Conservation (phyloP, 2,329 filamentous ascomycete genomes). For the Hypoxylon sp. region DNA sequence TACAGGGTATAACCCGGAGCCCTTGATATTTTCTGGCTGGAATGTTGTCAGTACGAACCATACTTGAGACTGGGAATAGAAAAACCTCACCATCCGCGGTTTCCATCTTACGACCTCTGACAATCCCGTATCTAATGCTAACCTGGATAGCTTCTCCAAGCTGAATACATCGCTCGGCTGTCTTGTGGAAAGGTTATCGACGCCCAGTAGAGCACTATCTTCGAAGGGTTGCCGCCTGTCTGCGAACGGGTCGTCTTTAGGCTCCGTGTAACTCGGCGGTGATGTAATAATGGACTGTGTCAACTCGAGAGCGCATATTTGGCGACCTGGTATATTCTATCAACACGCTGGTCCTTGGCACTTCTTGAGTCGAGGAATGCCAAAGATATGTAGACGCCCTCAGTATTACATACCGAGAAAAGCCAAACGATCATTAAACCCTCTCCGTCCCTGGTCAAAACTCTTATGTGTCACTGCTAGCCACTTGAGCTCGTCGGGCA, state of each 20-base stretch:
- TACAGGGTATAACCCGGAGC: slow-evolving; percentile 80
- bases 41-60: slow-evolving; percentile 36
- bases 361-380: not conserved
- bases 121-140: slow-evolving; percentile 79
- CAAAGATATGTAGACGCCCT: not conserved
- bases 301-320: slow-evolving; percentile 47
- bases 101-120: slow-evolving; percentile 86
- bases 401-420: slow-evolving; percentile 76
- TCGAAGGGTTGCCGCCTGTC: slow-evolving; percentile 73
- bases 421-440: slow-evolving; percentile 94
- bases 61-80: not conserved
- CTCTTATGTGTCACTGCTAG: slow-evolving; percentile 97
- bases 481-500: slow-evolving; percentile 96
- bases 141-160: slow-evolving; percentile 71
- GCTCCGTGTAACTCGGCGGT: slow-evolving; percentile 45
- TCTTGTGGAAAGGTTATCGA: slow-evolving; percentile 75
- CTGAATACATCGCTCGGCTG: slow-evolving; percentile 72
- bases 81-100: slow-evolving; percentile 76
- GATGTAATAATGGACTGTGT: slow-evolving; percentile 74
- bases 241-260: slow-evolving; percentile 55
- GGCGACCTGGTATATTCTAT: slow-evolving; percentile 42
- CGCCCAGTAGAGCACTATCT: slow-evolving; percentile 76
- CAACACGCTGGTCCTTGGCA: not conserved
- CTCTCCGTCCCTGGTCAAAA: slow-evolving; percentile 93
- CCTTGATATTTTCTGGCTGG: slow-evolving; percentile 73